These are phyloP conservation scores for Fagopyrum esculentum DNA, from an alignment of 148 eudicot genomes.

Conservation along the genomic window DNA sequence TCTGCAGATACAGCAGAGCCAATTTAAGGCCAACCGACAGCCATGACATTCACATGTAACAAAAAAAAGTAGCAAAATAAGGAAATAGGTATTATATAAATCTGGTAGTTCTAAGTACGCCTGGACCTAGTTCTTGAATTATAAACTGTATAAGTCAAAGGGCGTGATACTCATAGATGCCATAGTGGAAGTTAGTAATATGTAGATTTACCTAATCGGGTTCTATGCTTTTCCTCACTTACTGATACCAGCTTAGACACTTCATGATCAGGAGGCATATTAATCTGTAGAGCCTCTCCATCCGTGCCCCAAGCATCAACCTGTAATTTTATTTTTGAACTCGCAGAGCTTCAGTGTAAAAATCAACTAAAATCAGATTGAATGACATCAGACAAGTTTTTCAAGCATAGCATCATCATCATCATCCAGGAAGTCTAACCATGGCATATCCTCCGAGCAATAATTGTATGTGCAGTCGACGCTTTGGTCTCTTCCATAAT, in stretches of 20 bases:
- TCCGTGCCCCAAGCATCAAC: slow-evolving; percentile 81
- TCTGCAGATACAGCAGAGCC: slow-evolving; percentile 37
- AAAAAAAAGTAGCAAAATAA: background rate
- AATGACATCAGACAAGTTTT: background rate
- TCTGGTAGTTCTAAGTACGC: background rate
- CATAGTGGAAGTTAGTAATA: background rate
- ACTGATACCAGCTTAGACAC: slow-evolving; percentile 41
- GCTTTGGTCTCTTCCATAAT: slow-evolving; percentile 73
- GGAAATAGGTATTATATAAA: background rate
- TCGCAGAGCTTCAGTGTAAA: background rate
- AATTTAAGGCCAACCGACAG: background rate
- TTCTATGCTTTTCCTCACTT: slow-evolving; percentile 46
- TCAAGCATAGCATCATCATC: slow-evolving; percentile 7
- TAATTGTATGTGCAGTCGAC: slow-evolving; percentile 66
- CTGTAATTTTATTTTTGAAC: slow-evolving; percentile 21
- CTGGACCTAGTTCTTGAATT: background rate
- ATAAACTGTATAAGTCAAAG: too few species aligned
- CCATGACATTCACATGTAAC: background rate
- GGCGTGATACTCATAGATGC: too few species aligned
- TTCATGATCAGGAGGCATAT: slow-evolving; percentile 69
- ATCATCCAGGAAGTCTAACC: slow-evolving; percentile 32
- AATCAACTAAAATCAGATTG: background rate
- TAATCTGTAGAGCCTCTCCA: slow-evolving; percentile 62
- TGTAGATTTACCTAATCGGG: slow-evolving; percentile 51
- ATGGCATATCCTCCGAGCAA: slow-evolving; percentile 64